Base-by-base conservation (phyloP, 805 yeast species). In the Starmerella sirachaensis region DNA sequence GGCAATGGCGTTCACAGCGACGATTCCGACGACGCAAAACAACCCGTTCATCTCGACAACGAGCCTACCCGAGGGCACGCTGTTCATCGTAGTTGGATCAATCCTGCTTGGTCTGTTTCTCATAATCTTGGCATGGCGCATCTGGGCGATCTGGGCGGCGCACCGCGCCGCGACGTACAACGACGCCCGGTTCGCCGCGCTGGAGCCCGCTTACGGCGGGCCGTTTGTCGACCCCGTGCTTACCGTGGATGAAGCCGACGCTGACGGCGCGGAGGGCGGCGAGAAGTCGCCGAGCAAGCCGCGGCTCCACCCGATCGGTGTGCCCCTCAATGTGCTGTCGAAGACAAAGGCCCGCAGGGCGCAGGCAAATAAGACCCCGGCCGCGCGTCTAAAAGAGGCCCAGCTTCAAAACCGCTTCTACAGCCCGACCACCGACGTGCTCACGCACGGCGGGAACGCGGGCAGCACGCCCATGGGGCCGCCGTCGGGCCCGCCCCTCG, bases 11-110 rank as follows among this genome's bases (percentile, higher is more conserved):
- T 51, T 49, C 38, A 46, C 67, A 1, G 60, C 73, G 12, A 57
- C 66, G 1, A 71, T 75, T 10, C 93, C 93, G 0, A 61, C 76
- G 1, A 65, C 71, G 28, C 49, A 48, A 13, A 60, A 66, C 34
- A 83, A 83, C 56, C 94, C 94, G 9, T 75, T 68, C 50, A 64
- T 83, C 14, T 58, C 68, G 47, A 57, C 62, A 31, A 58, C 74
- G 5, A 53, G 53, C 16, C 63, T 66, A 31, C 82, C 85, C 1
- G 66, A 71, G 32, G 94, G 94, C 1, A 78, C 91, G 1, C 85
- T 84, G 2, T 83, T 82, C 59, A 83, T 84, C 35, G 78, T 81
- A 0, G 78, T 82, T 29, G 94, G 93, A 1, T 64, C 78, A 9
- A 64, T 76, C 26, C 72, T 76, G 4, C 81, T 76, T 0, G 74